Base-by-base conservation (phyloP, 2,329 filamentous ascomycete species). In the Macroventuria anomochaeta region DNA sequence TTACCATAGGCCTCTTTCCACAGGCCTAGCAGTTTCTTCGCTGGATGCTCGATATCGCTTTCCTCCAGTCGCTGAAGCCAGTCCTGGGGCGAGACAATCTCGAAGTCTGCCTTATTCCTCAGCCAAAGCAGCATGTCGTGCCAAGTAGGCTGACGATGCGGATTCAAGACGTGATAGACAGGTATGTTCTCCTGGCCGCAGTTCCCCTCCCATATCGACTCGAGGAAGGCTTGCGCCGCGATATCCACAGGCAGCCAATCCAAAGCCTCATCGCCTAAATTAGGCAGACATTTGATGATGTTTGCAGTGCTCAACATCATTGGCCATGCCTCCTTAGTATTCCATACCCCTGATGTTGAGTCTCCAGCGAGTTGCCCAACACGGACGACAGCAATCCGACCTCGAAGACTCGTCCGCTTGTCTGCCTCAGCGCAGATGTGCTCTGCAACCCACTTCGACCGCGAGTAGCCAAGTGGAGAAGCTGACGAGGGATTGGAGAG, bases 381-480 rank as follows among this genome's bases (percentile, higher is more conserved):
- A 18, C 73, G 70, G 28, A 77, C 67, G 20, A 74, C 57, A 12
- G 58, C 42, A 15, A 72, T 57, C n/a, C 62, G 63, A 18, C 63
- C 67, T 42, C 52, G 53, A 2, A 78, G 61, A 62, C 60, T 42
- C 38, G 53, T 62, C 70, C 59, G 53, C 58, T 61, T 28, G 26
- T 69, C 55, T 20, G 79, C 80, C 6, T 68, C 59, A 0, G 68
- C 64, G 57, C 81, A 85, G 21, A 86, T 79, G 5, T 76, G 74
- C 70, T 86, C 84, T 1, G 82, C 83, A 1, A 85, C 81, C 83
- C 83, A 85, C 70, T 72, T 71, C 1, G 81, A 85, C 23, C 77
- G 77, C 1, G 81, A 79, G 59, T 86, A 86, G 4, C 84, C 84
- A 5, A 84, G 72, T 0, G 75, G 65, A 1, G 79, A 78, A 1